phyloP scores from a whole-genome alignment of 2,329 filamentous ascomycete species.

The Hypocrella siamensis region DNA sequence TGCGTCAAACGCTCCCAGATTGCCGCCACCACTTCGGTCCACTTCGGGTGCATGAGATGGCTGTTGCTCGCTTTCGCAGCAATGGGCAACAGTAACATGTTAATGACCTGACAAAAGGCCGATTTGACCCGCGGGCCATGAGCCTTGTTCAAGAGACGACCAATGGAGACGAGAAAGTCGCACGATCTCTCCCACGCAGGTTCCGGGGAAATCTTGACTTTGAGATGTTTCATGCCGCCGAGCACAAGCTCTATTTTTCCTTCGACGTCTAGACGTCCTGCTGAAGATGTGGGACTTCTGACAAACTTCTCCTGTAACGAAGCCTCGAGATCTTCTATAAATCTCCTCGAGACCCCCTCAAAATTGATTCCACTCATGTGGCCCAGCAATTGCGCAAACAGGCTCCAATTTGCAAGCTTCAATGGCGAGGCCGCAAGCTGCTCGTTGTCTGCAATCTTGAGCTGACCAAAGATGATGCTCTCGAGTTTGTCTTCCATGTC shows the following conservation, averaged over 20 bases:
- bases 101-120: conserved; percentile 84
- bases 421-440: conserved; percentile 63
- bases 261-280: conserved; percentile 55
- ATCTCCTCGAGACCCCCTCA: conserved; percentile 64
- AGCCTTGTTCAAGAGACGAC: conserved; percentile 66
- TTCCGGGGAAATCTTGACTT: conserved; percentile 56
- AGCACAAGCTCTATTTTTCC: conserved; percentile 76
- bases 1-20: conserved; percentile 66
- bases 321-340: conserved; percentile 63
- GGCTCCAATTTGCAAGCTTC: conserved; percentile 86
- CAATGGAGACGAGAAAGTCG: conserved; percentile 71
- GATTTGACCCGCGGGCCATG: conserved; percentile 86
- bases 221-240: conserved; percentile 80
- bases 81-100: conserved; percentile 72
- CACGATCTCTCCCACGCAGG: conserved; percentile 75
- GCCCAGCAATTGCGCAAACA: conserved; percentile 86
- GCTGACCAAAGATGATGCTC: conserved; percentile 89
- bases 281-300: conserved; percentile 44
- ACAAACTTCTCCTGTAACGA: conserved; percentile 60
- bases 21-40: conserved; percentile 70
- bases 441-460: conserved; percentile 77
- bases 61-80: conserved; percentile 62
- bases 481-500: conserved; percentile 93
- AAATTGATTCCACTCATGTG: conserved; percentile 94
- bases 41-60: conserved; percentile 67